These are phyloP conservation scores for Smittium culicis DNA, from an alignment of 371 early-diverging fungal genomes.

Conservation along the genomic window DNA sequence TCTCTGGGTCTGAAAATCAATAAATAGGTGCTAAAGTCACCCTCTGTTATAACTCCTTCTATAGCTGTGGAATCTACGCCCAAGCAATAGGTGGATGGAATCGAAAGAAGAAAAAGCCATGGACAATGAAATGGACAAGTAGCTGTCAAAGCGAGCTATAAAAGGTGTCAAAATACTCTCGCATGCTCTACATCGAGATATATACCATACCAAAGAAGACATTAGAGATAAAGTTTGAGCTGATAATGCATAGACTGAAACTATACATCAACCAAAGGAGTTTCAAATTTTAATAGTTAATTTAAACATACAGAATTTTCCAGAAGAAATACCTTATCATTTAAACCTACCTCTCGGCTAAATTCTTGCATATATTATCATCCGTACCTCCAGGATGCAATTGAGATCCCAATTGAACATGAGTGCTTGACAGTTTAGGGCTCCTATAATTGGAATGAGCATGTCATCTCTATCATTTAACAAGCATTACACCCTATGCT, in stretches of 20 bases:
- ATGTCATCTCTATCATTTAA: neutral
- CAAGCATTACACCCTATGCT: neutral
- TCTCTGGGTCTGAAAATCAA: neutral
- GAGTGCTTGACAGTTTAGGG: neutral
- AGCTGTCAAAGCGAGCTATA: neutral
- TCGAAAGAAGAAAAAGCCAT: neutral
- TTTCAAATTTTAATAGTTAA: neutral
- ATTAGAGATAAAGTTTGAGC: neutral
- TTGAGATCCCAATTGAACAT: neutral
- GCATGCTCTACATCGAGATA: neutral
- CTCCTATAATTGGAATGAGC: neutral
- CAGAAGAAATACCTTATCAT: neutral
- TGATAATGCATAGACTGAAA: neutral
- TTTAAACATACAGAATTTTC: neutral
- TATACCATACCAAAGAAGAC: neutral
- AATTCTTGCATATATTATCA: neutral
- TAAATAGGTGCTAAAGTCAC: neutral
- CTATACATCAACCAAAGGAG: neutral
- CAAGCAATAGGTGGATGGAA: neutral
- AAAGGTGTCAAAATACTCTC: neutral
- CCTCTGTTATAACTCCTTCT: neutral
- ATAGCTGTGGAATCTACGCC: neutral
- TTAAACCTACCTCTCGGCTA: neutral
- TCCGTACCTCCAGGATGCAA: neutral
- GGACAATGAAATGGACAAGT: neutral